Percentiles rank a stretch among this genome's conserved stretches.
phyloP scores from a whole-genome alignment of 805 yeast genomes.

The Monosporozyma yasuniensis region DNA sequence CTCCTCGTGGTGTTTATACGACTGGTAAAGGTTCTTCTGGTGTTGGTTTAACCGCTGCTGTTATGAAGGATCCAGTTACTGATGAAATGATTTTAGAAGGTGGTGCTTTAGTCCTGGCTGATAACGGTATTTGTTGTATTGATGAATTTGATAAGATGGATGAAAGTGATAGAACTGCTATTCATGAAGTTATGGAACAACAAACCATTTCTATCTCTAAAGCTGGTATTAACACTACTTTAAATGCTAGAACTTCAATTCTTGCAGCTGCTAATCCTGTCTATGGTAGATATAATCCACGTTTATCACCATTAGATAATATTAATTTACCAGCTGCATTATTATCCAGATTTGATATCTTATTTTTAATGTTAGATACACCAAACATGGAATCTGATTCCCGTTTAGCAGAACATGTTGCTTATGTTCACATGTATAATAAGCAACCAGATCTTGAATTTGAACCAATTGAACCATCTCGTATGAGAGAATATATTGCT shows the following conservation, averaged over 20 bases:
- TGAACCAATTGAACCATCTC: conserved; percentile 66
- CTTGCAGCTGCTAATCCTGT: conserved; percentile 98
- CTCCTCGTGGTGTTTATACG: conserved; percentile 94
- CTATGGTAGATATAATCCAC: conserved; percentile 88
- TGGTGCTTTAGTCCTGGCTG: conserved; percentile 94
- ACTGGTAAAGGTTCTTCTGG: conserved; percentile 99
- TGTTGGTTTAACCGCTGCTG: conserved; percentile 97
- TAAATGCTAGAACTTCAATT: conserved; percentile 91
- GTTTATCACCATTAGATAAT: conserved; percentile 85
- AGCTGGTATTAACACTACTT: conserved; percentile 93
- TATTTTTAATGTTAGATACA: conserved; percentile 77
- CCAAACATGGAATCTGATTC: conserved; percentile 77
- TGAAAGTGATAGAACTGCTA: conserved; percentile 91
- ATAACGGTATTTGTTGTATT: conserved; percentile 95
- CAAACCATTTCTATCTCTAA: conserved; percentile 95
- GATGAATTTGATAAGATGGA: conserved; percentile 99
- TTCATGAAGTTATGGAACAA: conserved; percentile 99
- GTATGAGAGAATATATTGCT: conserved; percentile 81
- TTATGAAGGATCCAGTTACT: conserved; percentile 97
- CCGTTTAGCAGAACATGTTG: conserved; percentile 83
- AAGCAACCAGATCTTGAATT: conserved; percentile 71
- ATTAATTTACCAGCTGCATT: conserved; percentile 95
- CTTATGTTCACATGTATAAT: conserved; percentile 91
- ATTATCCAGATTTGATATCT: conserved; percentile 85
- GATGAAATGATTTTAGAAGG: conserved; percentile 98